A percentile compares a stretch with the other conserved stretches of the same genome.
phyloP scores from a whole-genome alignment of 176 grass and related monocot genomes.

The Cenchrus purpureus region DNA sequence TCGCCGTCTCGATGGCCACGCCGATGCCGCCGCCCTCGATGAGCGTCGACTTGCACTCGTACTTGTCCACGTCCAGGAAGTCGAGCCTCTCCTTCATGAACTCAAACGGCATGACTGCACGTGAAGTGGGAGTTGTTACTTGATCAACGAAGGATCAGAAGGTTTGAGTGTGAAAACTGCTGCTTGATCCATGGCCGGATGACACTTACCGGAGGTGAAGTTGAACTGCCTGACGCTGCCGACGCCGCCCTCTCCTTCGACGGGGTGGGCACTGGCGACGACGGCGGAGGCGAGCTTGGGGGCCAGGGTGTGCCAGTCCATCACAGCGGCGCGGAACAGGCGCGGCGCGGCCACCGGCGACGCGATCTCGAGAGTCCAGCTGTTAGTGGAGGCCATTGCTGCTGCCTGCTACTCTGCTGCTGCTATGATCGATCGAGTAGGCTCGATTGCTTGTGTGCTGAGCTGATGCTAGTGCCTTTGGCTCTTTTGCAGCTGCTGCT shows the following conservation, averaged over 20 bases:
- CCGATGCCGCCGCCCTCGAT: constrained; percentile 5
- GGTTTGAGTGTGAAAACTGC: too few relatives aligned
- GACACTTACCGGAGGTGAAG: constrained; percentile 60
- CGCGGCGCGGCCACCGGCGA: constrained; percentile 48
- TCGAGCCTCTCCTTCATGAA: constrained; percentile 45
- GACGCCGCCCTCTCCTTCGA: constrained; percentile 49
- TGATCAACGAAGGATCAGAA: too few relatives aligned
- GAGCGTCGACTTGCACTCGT: background rate
- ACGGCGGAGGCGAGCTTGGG: constrained; percentile 62
- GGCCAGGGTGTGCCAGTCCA: constrained; percentile 74
- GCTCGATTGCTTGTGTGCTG: background rate
- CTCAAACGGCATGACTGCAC: constrained; percentile 52
- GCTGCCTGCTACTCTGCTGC: too few relatives aligned
- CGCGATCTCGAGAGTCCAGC: constrained; percentile 59
- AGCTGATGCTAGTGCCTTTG: background rate
- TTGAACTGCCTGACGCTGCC: constrained; percentile 78
- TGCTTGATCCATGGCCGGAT: background rate
- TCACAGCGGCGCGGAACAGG: constrained; percentile 66
- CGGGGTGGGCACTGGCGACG: constrained; percentile 48
- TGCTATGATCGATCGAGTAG: too few relatives aligned
- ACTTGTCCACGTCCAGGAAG: background rate
- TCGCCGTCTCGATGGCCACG: constrained; percentile 30
- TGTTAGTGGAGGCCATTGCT: constrained; percentile 47
- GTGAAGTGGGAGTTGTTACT: too few relatives aligned
- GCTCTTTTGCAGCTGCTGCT: background rate